Evolutionary conservation across 2,329 filamentous ascomycete genomes (phyloP).

Genomic region (Pyrenophora tritici-repentis): DNA sequence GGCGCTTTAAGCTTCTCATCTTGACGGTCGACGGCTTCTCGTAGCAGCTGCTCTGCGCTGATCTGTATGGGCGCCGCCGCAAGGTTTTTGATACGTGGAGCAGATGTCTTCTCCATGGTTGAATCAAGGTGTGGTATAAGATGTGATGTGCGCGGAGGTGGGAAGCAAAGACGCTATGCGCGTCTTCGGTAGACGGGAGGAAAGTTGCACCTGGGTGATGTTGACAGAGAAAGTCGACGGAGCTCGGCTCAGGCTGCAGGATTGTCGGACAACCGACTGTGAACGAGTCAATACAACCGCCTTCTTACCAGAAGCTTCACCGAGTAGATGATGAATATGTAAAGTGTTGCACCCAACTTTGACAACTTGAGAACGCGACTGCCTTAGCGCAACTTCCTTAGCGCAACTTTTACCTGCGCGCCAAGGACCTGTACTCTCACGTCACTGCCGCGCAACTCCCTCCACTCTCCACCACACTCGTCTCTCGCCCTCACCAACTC

Average conservation of each 20-base stretch:
- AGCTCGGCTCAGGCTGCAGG: conserved; percentile 6
- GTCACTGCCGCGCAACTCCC: conserved; percentile 17
- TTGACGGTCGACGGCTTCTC: conserved; percentile 95
- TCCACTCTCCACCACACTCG: conserved; percentile 7
- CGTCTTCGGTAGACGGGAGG: conserved; percentile 2
- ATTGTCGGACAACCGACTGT: conserved; percentile 5
- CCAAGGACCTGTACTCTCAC: conserved; percentile 26
- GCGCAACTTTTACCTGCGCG: conserved; percentile 25
- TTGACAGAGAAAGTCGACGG: conserved; percentile 8
- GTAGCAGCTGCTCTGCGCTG: conserved; percentile 93
- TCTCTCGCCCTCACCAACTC: conserved; percentile 3
- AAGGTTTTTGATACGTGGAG: conserved; percentile 98
- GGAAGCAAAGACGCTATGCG: neutral
- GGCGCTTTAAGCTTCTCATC: conserved; percentile 86
- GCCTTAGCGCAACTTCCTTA: conserved; percentile 18
- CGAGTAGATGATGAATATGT: neutral
- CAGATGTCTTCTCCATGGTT: conserved; percentile 83
- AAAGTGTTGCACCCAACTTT: neutral
- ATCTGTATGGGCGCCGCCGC: conserved; percentile 82
- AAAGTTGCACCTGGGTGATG: conserved; percentile 7
- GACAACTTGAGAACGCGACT: conserved; percentile 9
- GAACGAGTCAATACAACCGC: neutral
- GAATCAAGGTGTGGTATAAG: neutral
- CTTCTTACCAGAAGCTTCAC: neutral
- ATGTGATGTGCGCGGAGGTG: neutral